These are phyloP conservation scores for Lactifluus pinguis DNA, from an alignment of 768 basidiomycete genomes.

Conservation along the genomic window DNA sequence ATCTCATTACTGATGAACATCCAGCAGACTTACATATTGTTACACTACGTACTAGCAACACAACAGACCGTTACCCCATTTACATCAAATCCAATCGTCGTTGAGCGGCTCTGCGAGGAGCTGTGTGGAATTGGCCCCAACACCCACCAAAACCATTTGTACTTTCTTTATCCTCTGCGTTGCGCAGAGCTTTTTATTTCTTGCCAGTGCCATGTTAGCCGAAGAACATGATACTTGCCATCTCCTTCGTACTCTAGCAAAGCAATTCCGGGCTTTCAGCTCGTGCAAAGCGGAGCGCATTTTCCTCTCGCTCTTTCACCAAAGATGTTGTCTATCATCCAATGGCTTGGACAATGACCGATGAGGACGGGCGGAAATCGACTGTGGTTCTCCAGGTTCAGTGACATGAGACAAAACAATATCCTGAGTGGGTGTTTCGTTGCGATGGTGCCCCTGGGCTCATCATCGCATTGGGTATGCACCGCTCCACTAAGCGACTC, in stretches of 20 bases:
- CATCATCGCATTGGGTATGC: constrained; percentile 51
- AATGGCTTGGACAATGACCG: constrained; percentile 45
- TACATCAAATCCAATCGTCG: constrained; percentile 41
- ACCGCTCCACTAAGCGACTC: constrained; percentile 42
- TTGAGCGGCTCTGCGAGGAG: constrained; percentile 40
- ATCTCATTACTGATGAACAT: not conserved
- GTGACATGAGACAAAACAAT: constrained; percentile 45
- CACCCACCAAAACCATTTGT: constrained; percentile 32
- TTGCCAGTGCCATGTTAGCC: not conserved
- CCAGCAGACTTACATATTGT: not conserved
- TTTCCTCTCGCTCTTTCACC: constrained; percentile 39
- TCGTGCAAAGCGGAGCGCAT: constrained; percentile 39
- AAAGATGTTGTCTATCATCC: constrained; percentile 41
- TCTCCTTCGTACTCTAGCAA: constrained; percentile 46
- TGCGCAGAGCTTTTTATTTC: not conserved
- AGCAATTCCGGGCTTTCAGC: constrained; percentile 36
- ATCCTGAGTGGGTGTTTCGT: constrained; percentile 47
- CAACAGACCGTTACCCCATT: not conserved
- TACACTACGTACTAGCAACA: constrained; percentile 6
- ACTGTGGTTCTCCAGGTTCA: constrained; percentile 49
- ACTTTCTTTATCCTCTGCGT: constrained; percentile 33
- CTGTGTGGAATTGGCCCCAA: constrained; percentile 34
- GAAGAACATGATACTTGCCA: constrained; percentile 28
- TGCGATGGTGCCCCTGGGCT: constrained; percentile 35
- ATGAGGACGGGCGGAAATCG: constrained; percentile 51